Conservation (phyloP, 2,329 filamentous ascomycete genomes). For the Bimuria novae-zelandiae region DNA sequence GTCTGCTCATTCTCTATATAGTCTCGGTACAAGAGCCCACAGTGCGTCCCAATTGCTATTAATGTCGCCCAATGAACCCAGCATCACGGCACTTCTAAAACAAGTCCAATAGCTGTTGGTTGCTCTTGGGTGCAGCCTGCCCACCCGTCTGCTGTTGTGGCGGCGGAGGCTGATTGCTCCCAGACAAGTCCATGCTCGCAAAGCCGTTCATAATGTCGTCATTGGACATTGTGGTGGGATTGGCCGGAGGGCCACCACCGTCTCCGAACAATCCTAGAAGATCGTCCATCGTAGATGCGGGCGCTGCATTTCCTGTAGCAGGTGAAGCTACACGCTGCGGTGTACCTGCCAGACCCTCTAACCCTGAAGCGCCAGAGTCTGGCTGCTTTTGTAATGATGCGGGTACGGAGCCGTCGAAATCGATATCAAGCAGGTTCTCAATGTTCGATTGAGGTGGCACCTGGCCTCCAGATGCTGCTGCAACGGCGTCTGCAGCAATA, state of each 20-base stretch:
- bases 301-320: constrained; percentile 49
- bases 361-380: constrained; percentile 52
- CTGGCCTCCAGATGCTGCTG: constrained; percentile 62
- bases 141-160: constrained; percentile 62
- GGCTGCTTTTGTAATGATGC: constrained; percentile 77
- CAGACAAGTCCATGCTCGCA: constrained; percentile 75
- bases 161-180: constrained; percentile 66
- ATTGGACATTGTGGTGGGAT: constrained; percentile 40
- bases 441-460: constrained; percentile 72
- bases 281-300: constrained; percentile 71
- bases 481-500: constrained; percentile 81
- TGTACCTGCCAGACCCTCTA: constrained; percentile 64
- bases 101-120: constrained; percentile 61
- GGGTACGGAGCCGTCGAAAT: constrained; percentile 90
- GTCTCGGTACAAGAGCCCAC: constrained; percentile 17
- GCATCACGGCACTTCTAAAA: constrained; percentile 47
- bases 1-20: constrained; percentile 19
- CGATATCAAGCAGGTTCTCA: constrained; percentile 94
- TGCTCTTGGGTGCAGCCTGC: constrained; percentile 59
- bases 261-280: constrained; percentile 71
- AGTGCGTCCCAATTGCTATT: constrained; percentile 22
- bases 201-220: constrained; percentile 80
- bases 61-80: constrained; percentile 15
- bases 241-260: constrained; percentile 33
- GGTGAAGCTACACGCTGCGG: constrained; percentile 73